These are phyloP conservation scores for Suillus subalutaceus DNA, from an alignment of 768 basidiomycete genomes.

Conservation along the genomic window DNA sequence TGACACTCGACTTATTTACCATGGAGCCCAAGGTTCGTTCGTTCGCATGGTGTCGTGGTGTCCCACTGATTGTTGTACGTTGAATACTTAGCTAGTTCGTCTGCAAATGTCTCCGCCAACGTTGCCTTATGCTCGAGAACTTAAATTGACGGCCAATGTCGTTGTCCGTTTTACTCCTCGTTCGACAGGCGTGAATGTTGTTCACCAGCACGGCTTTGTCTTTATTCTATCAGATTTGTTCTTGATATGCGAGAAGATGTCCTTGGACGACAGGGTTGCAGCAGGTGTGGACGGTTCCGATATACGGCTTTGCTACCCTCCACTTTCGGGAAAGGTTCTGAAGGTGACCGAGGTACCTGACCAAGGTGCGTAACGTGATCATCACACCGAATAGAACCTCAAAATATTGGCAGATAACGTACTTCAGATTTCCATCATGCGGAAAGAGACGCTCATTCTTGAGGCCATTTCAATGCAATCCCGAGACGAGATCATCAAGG, in stretches of 20 bases:
- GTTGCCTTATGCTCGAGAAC: constrained; percentile 75
- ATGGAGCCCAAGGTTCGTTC: constrained; percentile 84
- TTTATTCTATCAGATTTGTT: constrained; percentile 93
- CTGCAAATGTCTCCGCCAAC: constrained; percentile 86
- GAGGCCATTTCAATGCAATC: constrained; percentile 58
- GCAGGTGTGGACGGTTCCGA: constrained; percentile 64
- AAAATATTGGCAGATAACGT: constrained; percentile 57
- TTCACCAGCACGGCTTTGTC: constrained; percentile 79
- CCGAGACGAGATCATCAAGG: constrained; percentile 64
- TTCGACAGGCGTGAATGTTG: constrained; percentile 71
- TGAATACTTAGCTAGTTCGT: constrained; percentile 67
- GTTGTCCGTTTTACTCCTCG: constrained; percentile 77
- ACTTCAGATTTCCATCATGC: constrained; percentile 80
- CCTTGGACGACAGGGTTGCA: constrained; percentile 58
- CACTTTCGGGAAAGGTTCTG: constrained; percentile 92
- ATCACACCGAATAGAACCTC: constrained; percentile 14
- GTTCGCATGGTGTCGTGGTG: constrained; percentile 4
- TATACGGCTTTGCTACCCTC: constrained; percentile 94
- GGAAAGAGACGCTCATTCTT: constrained; percentile 80
- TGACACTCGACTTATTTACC: constrained; percentile 91
- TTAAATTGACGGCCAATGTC: constrained; percentile 74
- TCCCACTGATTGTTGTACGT: constrained; percentile 12
- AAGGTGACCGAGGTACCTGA: constrained; percentile 63
- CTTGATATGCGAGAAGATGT: constrained; percentile 86
- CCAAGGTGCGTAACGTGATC: constrained; percentile 49